Conservation (phyloP, 2,329 filamentous ascomycete species). For the Diaporthe caulivora region DNA sequence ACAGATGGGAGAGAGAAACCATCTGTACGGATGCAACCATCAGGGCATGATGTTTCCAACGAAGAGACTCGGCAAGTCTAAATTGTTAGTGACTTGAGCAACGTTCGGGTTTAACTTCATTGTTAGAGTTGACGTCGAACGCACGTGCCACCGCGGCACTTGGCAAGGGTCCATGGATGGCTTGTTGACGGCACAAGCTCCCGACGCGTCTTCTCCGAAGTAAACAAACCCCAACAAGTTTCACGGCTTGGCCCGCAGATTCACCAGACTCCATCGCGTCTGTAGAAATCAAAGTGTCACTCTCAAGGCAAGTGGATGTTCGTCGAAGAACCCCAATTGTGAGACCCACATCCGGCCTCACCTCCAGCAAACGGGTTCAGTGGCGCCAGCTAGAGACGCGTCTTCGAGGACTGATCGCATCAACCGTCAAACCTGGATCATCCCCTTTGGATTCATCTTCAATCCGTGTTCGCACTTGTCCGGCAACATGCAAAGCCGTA, state of each 20-base stretch:
- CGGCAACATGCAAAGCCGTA: not conserved
- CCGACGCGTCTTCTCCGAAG: constrained; percentile 4
- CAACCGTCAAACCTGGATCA: not conserved
- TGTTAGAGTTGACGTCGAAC: not conserved
- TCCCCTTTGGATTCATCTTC: not conserved
- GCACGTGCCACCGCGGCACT: constrained; percentile 30
- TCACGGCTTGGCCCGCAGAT: not conserved
- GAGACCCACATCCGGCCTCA: too few species aligned
- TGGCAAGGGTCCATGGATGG: not conserved
- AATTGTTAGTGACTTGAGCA: not conserved
- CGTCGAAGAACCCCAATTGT: too few species aligned
- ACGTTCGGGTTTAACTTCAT: not conserved
- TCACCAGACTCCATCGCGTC: not conserved
- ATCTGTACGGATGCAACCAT: too few species aligned
- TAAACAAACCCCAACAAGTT: constrained; percentile 4
- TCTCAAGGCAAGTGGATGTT: not conserved
- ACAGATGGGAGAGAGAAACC: too few species aligned
- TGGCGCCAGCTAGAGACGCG: not conserved
- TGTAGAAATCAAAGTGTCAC: not conserved
- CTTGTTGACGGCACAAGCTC: not conserved
- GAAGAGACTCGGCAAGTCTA: not conserved
- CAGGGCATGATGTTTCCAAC: too few species aligned
- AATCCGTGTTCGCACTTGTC: not conserved
- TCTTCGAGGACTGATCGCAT: not conserved
- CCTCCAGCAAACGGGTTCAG: too few species aligned